These are phyloP conservation scores for Aspergillus homomorphus DNA, from an alignment of 495 filamentous ascomycete species.

Conservation along the genomic window DNA sequence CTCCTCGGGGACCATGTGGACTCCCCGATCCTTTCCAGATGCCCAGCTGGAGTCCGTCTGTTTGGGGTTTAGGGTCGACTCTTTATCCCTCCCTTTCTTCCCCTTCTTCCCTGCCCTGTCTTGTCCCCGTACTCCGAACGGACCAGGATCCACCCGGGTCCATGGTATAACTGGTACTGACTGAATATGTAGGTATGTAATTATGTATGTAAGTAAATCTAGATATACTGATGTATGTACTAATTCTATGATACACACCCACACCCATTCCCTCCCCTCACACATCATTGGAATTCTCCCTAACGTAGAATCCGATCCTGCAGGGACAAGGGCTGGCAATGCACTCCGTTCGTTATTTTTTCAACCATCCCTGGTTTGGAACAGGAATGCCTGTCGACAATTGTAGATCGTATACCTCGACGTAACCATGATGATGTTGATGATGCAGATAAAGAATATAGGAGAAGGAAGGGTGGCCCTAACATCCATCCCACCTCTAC, in stretches of 20 bases:
- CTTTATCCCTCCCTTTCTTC: background rate
- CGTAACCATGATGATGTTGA: background rate
- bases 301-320: background rate
- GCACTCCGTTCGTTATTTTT: background rate
- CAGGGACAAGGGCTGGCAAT: background rate
- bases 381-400: background rate
- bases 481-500: background rate
- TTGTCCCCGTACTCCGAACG: background rate
- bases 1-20: slow-evolving; percentile 22
- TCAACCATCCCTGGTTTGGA: background rate
- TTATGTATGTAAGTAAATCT: background rate
- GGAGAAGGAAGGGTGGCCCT: background rate
- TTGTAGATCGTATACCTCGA: background rate
- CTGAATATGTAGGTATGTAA: background rate
- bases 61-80: slow-evolving; percentile 10
- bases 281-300: background rate
- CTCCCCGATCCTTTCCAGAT: slow-evolving; percentile 22
- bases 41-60: slow-evolving; percentile 5
- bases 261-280: background rate
- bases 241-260: background rate
- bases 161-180: background rate
- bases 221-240: background rate
- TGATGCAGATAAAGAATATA: background rate
- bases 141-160: background rate
- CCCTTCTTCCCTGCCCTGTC: background rate